Evolutionary conservation across 2,329 filamentous ascomycete species (phyloP), one percentile per base, ranked within the genome.

Genomic region (Stachybotrys elegans): DNA sequence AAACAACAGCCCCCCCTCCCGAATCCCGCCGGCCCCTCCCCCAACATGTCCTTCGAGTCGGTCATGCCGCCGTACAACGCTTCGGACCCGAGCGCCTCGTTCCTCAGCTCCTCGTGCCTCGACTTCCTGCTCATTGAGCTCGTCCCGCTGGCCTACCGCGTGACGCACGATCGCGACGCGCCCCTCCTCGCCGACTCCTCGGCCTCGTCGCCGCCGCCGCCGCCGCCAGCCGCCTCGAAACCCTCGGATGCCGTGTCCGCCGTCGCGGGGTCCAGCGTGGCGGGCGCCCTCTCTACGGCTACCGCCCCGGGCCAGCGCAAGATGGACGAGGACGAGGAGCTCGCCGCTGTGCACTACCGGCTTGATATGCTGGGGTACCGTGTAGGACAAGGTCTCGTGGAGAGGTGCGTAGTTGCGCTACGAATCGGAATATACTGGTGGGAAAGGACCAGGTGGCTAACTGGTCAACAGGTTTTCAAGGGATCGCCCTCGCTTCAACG

Each of bases 71-170:
- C 82, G 13, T 84, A 80, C 71, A 86, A 84, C 65, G 73, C 82
- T 54, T 78, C 77, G 52, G 89, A 95, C 67, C 86, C 88, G 29
- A 75, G 75, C 47, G 85, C 86, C 46, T 81, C 82, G 48, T 87
- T 91, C 69, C 76, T 96, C 56, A 85, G 80, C 69, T 81, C 85
- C 45, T 93, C 92, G 39, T 90, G 87, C 63, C 82, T 98, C 57
- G 93, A 98, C 67, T 86, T 98, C 56, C 80, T 98, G 45, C 80
- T 98, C 56, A 97, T 97, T 62, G 93, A 98, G 71, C 81, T 98
- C 44, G 93, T 98, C 14, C 93, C 93, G 31, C 85, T 97, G 73
- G 88, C 92, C 5, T 89, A 94, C 66, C 83, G 93, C 52, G 77
- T 97, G 49, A 84, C 88, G 19, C 79, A 83, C 58, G 84, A 93